Evolutionary conservation across 345 rosid genomes (phyloP), one percentile per base, ranked within the genome.

Genomic region (Viola odorata): DNA sequence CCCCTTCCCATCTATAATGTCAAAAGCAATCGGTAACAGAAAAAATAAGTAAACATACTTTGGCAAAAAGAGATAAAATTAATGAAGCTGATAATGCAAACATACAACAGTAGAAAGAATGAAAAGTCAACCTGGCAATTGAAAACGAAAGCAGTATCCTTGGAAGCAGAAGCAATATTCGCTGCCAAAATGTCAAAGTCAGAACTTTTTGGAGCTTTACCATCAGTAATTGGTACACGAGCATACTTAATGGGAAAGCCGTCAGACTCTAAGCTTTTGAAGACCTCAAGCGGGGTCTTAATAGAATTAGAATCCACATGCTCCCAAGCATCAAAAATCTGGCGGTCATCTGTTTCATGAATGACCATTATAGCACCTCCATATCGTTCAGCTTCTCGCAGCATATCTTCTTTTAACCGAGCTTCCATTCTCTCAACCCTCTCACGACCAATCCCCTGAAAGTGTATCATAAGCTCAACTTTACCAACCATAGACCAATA

Each of bases 361-460:
- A 89, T 87, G 69, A 89, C 97, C 99, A 92, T 87, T 69, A 92
- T 86, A 48, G 99, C 96, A 72, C 89, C 96, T 15, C 72, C 84
- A 80, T 87, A 92, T 49, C 82, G 77, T 73, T 70, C 82, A 63
- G 99, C 94, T 79, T 92, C 99, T 64, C 87, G 82, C 54, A 92
- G 72, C 65, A 92, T 92, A 82, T 89, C 99, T 75, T 86, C 96
- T 77, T 83, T 92, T 55, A 89, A 53, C 57, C 99, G 87, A 82
- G 96, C 95, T 79, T 92, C 99, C 99, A 92, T 92, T 67, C 83
- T 75, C 78, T 92, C 95, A 55, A 89, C 99, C 80, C 99, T 85
- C 55, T 84, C 90, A 48, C 91, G 84, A 75, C 83, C 99, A 65
- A 92, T 92, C 70, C 99, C 99, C 97, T 92, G 80, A 57, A 71